These are phyloP conservation scores for Vishniacozyma victoriae DNA, from an alignment of 768 basidiomycete genomes.

Conservation along the genomic window DNA sequence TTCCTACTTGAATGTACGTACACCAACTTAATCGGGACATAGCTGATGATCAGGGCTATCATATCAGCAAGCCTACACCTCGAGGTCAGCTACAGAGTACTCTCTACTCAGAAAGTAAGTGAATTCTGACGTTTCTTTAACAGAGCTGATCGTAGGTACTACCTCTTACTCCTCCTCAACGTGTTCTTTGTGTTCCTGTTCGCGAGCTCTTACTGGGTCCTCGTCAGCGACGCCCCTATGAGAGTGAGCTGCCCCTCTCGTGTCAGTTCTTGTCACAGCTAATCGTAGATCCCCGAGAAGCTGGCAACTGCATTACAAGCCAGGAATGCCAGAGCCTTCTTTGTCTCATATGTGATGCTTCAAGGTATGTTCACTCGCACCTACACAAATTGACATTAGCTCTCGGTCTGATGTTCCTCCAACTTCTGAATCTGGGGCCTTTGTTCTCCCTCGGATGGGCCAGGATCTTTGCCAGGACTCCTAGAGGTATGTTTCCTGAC, in stretches of 20 bases:
- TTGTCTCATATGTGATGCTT: constrained; percentile 52
- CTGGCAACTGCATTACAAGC: constrained; percentile 71
- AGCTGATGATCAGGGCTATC: constrained; percentile 55
- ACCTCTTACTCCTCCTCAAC: constrained; percentile 82
- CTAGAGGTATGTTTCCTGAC: constrained; percentile 59
- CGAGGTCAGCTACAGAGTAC: constrained; percentile 88
- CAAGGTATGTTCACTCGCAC: constrained; percentile 29
- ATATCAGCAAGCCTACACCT: constrained; percentile 82
- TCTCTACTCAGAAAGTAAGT: constrained; percentile 82
- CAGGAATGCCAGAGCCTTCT: constrained; percentile 55
- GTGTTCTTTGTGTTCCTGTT: constrained; percentile 92
- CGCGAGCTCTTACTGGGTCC: constrained; percentile 84
- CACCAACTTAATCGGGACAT: constrained; percentile 10
- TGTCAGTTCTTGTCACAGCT: not conserved
- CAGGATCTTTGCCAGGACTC: constrained; percentile 78
- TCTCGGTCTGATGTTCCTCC: constrained; percentile 89
- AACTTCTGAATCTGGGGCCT: constrained; percentile 85
- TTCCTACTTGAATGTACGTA: constrained; percentile 75
- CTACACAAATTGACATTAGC: constrained; percentile 50
- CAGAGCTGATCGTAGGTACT: constrained; percentile 59
- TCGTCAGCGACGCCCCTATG: constrained; percentile 82
- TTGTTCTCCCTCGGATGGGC: constrained; percentile 71
- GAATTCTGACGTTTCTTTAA: not conserved
- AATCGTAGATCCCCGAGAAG: constrained; percentile 68
- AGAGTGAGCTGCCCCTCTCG: constrained; percentile 49